Evolutionary conservation across 768 basidiomycete species (phyloP).

Genomic region (Mrakia blollopis): DNA sequence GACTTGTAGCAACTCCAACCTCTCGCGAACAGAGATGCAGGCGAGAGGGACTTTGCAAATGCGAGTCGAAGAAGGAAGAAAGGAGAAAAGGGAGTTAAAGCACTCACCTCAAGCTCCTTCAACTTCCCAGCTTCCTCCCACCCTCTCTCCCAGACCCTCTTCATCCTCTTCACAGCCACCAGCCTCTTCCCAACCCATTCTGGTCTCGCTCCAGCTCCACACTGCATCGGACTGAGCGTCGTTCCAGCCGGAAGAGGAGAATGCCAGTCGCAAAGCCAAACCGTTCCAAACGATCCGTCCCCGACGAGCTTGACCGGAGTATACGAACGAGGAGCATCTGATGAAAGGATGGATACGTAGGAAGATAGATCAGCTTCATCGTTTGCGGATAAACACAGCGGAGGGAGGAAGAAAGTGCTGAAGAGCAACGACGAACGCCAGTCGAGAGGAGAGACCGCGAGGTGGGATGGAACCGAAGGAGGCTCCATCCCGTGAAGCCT

Average conservation of each 20-base stretch:
- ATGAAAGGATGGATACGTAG: neutral
- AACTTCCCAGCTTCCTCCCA: conserved; percentile 95
- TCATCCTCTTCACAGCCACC: conserved; percentile 97
- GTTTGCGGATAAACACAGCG: too few relatives aligned
- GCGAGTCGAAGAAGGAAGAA: neutral
- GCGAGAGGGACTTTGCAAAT: neutral
- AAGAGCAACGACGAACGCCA: too few relatives aligned
- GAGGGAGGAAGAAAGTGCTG: too few relatives aligned
- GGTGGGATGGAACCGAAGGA: too few relatives aligned
- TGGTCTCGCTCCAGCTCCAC: conserved; percentile 81
- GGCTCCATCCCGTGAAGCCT: too few relatives aligned
- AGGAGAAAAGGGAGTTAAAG: neutral
- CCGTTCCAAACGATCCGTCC: conserved; percentile 97
- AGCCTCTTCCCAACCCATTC: conserved; percentile 92
- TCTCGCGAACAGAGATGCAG: too few relatives aligned
- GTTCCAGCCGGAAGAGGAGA: conserved; percentile 87
- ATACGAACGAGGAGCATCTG: conserved; percentile 58
- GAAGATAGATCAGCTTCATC: neutral
- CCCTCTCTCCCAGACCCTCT: conserved; percentile 93
- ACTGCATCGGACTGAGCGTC: conserved; percentile 89
- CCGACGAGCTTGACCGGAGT: conserved; percentile 94
- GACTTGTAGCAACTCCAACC: too few relatives aligned
- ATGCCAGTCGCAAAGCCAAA: conserved; percentile 99
- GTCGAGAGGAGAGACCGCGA: too few relatives aligned
- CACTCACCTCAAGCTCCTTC: conserved; percentile 66